Evolutionary conservation across 805 yeast species (phyloP), one percentile per base, ranked within the genome.

Genomic region (Yarrowia alimentaria): DNA sequence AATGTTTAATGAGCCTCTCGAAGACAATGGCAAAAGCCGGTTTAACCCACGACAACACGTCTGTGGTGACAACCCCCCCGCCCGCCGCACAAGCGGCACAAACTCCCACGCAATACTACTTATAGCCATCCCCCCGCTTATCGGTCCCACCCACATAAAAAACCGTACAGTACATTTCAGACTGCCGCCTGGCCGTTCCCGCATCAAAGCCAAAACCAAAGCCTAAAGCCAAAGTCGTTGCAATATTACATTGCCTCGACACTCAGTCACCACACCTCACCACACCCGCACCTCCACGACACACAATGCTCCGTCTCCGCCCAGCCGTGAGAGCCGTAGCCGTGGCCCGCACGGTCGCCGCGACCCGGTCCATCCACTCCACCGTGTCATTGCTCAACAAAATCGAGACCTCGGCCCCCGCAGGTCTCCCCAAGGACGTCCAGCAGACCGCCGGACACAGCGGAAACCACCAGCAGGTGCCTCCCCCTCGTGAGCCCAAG

Each of bases 321-420:
- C 47, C 47, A 40, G 47, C 47, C 25, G 33, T 40, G 25, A 22
- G 47, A 40, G 25, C 47, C 24, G 47, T 40, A 10, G 18, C 47
- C 14, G 7, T 40, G 32, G 47, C 47, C 7, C 32, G 47, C 9
- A n/a, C 22, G 25, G 47, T 26, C 19, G 47, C 32, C 17, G 20
- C 28, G 47, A 40, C 47, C 25, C 47, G 47, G 10, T 28, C 33
- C 17, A 16, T 40, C 25, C 47, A 40, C 19, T 18, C 13, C 25
- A 26, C 47, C 9, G 32, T 40, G 25, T 32, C 33, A 24, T 25
- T 9, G 6, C 18, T 19, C 33, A 40, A 40, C 33, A 40, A 40
- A 37, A 25, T 37, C 21, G 43, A 37, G 21, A 6, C 3, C 5
- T 14, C 30, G 11, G 42, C 42, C 19, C 42, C 42, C 42, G 19